These are phyloP conservation scores for Fusarium fujikuroi DNA, from an alignment of 2,329 filamentous ascomycete genomes.

Conservation along the genomic window DNA sequence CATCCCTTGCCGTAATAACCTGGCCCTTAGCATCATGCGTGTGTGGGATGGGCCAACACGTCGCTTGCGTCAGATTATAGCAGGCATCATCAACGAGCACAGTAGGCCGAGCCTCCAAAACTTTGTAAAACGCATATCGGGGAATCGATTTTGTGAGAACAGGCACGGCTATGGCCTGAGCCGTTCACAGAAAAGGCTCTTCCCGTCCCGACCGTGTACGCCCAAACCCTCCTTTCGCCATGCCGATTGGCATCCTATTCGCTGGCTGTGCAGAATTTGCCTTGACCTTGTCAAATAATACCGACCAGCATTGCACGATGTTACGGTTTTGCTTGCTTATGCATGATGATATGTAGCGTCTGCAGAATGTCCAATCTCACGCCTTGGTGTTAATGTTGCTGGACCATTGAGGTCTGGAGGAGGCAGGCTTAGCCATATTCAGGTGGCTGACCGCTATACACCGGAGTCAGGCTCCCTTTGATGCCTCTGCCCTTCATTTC, in stretches of 20 bases:
- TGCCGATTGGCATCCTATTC: conserved; percentile 18
- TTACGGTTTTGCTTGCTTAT: conserved; percentile 34
- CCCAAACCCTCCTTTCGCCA: conserved; percentile 32
- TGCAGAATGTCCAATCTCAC: conserved; percentile 18
- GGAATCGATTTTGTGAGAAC: conserved; percentile 8
- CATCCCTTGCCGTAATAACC: not conserved
- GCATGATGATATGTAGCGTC: conserved; percentile 22
- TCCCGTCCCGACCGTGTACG: conserved; percentile 48
- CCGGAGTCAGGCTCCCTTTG: not conserved
- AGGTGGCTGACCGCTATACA: conserved; percentile 28
- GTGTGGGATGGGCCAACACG: conserved; percentile 12
- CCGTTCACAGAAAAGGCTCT: conserved; percentile 49
- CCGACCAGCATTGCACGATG: conserved; percentile 33
- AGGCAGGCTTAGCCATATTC: conserved; percentile 26
- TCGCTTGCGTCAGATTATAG: conserved; percentile 21
- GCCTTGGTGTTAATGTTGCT: conserved; percentile 12
- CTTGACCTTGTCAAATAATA: conserved; percentile 24
- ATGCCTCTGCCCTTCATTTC: not conserved
- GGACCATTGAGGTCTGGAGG: conserved; percentile 1
- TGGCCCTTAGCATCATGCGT: conserved; percentile 3
- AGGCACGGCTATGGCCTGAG: conserved; percentile 36
- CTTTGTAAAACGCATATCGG: conserved; percentile 18
- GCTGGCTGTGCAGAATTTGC: conserved; percentile 12
- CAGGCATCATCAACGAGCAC: conserved; percentile 5
- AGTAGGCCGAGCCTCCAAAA: conserved; percentile 14